Conservation (phyloP, 1,139 yeast genomes). For the Candida pseudoviswanathii region DNA sequence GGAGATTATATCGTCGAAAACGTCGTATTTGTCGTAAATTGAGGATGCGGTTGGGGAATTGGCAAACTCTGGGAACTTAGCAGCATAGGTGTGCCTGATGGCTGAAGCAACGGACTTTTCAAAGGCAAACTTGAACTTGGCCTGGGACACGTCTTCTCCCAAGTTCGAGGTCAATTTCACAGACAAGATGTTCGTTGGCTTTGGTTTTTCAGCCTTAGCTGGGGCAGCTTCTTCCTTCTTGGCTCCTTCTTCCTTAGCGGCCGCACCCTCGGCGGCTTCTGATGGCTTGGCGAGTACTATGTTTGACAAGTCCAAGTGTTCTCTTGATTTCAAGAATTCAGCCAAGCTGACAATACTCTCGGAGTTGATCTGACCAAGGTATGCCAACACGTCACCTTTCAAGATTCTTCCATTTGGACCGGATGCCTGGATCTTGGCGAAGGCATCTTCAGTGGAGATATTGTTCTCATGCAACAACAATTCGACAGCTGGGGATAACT, state of each 20-base stretch:
- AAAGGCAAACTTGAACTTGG: slow-evolving; percentile 32
- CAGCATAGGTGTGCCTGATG: slow-evolving; percentile 40
- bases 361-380: slow-evolving; percentile 66
- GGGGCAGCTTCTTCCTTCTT: slow-evolving; percentile 5
- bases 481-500: slow-evolving; percentile 80
- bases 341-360: slow-evolving; percentile 57
- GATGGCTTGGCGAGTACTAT: slow-evolving; percentile 54
- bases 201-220: slow-evolving; percentile 20
- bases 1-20: slow-evolving; percentile 66
- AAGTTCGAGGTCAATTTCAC: slow-evolving; percentile 30
- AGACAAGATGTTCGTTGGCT: slow-evolving; percentile 32
- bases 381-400: slow-evolving; percentile 89
- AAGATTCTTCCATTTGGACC: slow-evolving; percentile 88
- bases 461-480: slow-evolving; percentile 60
- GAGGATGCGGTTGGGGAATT: slow-evolving; percentile 43
- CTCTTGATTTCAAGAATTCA: slow-evolving; percentile 55
- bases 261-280: slow-evolving; percentile 12
- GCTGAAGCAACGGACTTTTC: slow-evolving; percentile 35
- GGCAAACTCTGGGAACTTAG: slow-evolving; percentile 46
- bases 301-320: slow-evolving; percentile 76
- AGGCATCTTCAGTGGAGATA: slow-evolving; percentile 70
- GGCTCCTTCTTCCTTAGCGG: slow-evolving; percentile 14
- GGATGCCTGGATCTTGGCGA: slow-evolving; percentile 72
- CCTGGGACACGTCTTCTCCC: slow-evolving; percentile 29
- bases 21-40: slow-evolving; percentile 43